Conservation (phyloP, 2,329 filamentous ascomycete genomes). For the Arthrocladium fulminans region DNA sequence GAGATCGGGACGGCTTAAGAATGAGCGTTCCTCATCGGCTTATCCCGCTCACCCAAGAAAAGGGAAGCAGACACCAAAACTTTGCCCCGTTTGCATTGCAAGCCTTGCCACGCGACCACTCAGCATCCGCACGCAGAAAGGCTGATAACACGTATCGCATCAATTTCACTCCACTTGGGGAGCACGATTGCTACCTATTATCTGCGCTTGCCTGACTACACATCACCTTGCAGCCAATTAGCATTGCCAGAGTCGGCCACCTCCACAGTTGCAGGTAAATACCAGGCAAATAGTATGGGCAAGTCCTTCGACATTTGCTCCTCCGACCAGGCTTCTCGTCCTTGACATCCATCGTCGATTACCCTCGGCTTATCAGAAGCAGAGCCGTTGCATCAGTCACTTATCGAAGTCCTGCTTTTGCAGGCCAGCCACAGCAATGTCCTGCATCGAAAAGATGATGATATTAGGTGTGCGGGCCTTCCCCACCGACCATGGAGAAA, state of each 20-base stretch:
- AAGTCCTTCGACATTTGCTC: too few relatives aligned
- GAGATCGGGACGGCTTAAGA: neutral
- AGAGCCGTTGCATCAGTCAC: neutral
- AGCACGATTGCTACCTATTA: neutral
- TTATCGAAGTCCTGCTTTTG: neutral
- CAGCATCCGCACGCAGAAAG: too few relatives aligned
- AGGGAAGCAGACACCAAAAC: neutral
- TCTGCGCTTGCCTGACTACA: too few relatives aligned
- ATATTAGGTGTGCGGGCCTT: slow-evolving; percentile 85
- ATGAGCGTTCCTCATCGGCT: neutral
- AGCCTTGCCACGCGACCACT: too few relatives aligned
- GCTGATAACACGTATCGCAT: too few relatives aligned
- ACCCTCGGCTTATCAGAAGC: neutral
- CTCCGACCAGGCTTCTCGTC: neutral
- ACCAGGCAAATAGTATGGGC: too few relatives aligned
- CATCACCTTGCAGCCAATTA: too few relatives aligned
- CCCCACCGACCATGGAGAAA: slow-evolving; percentile 62
- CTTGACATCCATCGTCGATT: neutral
- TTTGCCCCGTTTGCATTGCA: neutral
- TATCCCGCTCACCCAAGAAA: neutral
- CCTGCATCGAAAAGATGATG: slow-evolving; percentile 80
- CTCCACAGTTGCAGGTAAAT: too few relatives aligned
- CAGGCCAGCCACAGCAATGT: slow-evolving; percentile 15
- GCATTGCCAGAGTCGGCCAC: too few relatives aligned
- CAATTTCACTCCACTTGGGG: too few relatives aligned